These are phyloP conservation scores for Astrephomene gubernaculifera DNA, from an alignment of 139 green algal species.

Conservation along the genomic window DNA sequence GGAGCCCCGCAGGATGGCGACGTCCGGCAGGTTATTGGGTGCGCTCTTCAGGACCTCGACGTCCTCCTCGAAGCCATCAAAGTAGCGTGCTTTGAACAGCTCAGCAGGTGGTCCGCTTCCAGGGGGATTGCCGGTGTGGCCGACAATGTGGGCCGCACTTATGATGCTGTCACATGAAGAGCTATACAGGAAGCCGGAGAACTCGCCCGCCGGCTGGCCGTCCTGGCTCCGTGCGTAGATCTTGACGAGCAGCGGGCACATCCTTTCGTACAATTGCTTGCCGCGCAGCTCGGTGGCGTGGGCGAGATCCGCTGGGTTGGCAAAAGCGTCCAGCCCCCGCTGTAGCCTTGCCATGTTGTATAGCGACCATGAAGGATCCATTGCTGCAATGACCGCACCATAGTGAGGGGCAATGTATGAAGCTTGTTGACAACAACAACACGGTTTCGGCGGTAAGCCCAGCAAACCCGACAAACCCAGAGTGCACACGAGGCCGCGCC, in stretches of 20 bases:
- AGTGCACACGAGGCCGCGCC: no score
- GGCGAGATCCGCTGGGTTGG: background rate
- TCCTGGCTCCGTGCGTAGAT: background rate
- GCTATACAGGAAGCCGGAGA: conserved; percentile 24
- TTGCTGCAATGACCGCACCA: background rate
- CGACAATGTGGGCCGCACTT: background rate
- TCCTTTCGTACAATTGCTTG: background rate
- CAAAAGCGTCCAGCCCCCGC: background rate
- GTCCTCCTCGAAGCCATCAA: conserved; percentile 24
- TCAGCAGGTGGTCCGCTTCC: background rate
- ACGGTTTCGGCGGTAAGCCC: no score
- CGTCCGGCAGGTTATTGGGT: background rate
- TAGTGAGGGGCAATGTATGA: no score
- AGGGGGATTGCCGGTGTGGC: background rate
- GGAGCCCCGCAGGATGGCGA: conserved; percentile 11
- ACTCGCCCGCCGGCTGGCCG: conserved; percentile 6
- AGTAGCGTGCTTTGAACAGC: background rate
- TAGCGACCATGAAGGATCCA: background rate
- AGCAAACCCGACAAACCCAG: no score
- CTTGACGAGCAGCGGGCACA: conserved; percentile 18
- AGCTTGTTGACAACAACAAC: no score
- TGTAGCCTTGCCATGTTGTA: background rate
- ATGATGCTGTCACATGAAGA: background rate
- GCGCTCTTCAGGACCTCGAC: background rate
- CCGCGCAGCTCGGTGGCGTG: background rate